Evolutionary conservation across 192 early-diverging fungal genomes (phyloP).

Genomic region (Dissophora globulifera): DNA sequence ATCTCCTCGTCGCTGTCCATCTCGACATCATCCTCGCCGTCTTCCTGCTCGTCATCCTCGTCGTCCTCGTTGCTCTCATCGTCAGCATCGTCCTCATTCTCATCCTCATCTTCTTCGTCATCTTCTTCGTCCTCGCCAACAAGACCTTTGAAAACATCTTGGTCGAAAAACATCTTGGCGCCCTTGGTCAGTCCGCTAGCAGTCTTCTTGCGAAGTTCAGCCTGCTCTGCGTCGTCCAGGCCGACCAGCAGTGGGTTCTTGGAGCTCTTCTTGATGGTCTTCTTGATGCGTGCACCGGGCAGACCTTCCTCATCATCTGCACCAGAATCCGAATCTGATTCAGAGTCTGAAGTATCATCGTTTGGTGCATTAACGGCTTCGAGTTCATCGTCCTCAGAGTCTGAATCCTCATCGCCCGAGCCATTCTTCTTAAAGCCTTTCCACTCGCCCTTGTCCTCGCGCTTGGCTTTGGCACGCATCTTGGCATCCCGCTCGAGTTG

Average conservation of each 20-base stretch:
- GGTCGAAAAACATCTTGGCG: conserved; percentile 95
- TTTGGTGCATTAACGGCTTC: conserved; percentile 15
- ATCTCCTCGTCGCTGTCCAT: conserved; percentile 53
- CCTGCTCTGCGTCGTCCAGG: conserved; percentile 62
- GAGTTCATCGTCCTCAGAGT: conserved; percentile 36
- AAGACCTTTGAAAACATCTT: conserved; percentile 87
- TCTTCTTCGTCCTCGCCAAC: conserved; percentile 62
- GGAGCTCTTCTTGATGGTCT: conserved; percentile 54
- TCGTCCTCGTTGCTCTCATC: conserved; percentile 51
- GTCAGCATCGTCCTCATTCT: conserved; percentile 52
- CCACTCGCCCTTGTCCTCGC: conserved; percentile 77
- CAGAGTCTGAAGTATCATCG: conserved; percentile 36
- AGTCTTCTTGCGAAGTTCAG: conserved; percentile 58
- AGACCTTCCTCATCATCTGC: conserved; percentile 57
- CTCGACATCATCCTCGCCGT: conserved; percentile 49
- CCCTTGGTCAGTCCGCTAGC: conserved; percentile 76
- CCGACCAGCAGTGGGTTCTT: conserved; percentile 63
- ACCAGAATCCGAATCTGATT: conserved; percentile 57
- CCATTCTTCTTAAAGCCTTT: conserved; percentile 68
- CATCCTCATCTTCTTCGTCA: conserved; percentile 66
- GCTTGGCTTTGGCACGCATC: conserved; percentile 72
- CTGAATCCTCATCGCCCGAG: conserved; percentile 52
- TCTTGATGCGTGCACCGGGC: conserved; percentile 33
- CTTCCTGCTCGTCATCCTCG: conserved; percentile 52
- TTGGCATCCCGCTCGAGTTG: conserved; percentile 82